Percentiles rank a stretch among this genome's conserved stretches.
These are phyloP conservation scores for Mallotus japonicus DNA, from an alignment of 441 rosid genomes.

Conservation along the genomic window DNA sequence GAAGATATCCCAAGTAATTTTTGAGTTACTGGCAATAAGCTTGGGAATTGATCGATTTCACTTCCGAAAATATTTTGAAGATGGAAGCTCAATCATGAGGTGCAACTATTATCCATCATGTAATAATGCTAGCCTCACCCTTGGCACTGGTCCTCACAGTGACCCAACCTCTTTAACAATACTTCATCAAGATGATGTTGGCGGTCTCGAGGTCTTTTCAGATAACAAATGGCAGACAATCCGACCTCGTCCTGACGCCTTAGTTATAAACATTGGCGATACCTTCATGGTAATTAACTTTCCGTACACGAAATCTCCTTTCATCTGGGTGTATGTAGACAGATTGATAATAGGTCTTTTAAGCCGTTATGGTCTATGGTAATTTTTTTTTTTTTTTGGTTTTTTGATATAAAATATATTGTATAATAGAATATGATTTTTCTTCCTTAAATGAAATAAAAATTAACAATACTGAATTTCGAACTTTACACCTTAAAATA, in stretches of 20 bases:
- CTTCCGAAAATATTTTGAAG: slow-evolving; percentile 36
- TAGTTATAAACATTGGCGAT: slow-evolving; percentile 54
- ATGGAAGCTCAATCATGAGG: slow-evolving; percentile 36
- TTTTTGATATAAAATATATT: no score
- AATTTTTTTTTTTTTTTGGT: no score
- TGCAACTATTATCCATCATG: slow-evolving; percentile 49
- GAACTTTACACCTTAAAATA: no score
- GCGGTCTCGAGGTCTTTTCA: slow-evolving; percentile 43
- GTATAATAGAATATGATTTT: no score
- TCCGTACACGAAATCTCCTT: no score
- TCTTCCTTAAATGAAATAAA: no score
- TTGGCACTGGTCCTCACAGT: slow-evolving; percentile 55
- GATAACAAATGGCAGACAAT: slow-evolving; percentile 34
- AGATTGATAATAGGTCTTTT: no score
- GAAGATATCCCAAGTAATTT: slow-evolving; percentile 24
- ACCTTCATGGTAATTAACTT: slow-evolving; percentile 44
- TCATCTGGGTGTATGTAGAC: no score
- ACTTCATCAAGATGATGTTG: slow-evolving; percentile 49
- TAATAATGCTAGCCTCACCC: slow-evolving; percentile 30
- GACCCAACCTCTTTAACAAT: slow-evolving; percentile 50
- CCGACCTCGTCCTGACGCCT: slow-evolving; percentile 37
- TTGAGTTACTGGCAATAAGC: slow-evolving; percentile 46
- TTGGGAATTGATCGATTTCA: slow-evolving; percentile 34
- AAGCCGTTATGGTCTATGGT: no score
- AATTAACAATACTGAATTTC: no score